These are phyloP conservation scores for Cutaneotrichosporon sp. DNA, from an alignment of 1,284 basidiomycete genomes.

Conservation along the genomic window DNA sequence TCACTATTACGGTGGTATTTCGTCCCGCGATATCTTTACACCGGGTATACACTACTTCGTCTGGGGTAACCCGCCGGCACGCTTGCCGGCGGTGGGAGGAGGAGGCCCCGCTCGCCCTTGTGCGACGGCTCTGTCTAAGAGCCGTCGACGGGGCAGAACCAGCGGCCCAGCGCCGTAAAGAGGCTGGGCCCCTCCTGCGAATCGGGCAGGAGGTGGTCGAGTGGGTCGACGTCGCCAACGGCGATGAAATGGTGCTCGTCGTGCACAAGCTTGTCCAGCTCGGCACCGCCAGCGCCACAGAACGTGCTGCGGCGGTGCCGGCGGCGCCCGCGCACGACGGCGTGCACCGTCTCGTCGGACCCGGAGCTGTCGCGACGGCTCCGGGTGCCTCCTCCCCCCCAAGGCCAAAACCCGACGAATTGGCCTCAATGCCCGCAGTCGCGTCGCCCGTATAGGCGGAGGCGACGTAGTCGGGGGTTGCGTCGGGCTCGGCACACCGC, in stretches of 20 bases:
- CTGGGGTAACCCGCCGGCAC: background rate
- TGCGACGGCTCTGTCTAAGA: background rate
- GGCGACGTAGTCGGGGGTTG: constrained; percentile 4
- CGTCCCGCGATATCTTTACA: background rate
- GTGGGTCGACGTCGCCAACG: constrained; percentile 13
- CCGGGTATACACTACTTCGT: background rate
- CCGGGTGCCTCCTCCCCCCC: constrained; percentile 21
- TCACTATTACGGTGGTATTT: background rate
- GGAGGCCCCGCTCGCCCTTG: constrained; percentile 1
- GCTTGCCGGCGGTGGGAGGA: constrained; percentile 5
- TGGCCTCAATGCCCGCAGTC: constrained; percentile 1
- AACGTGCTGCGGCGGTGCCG: constrained; percentile 8
- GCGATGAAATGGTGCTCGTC: background rate
- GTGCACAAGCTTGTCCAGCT: constrained; percentile 1
- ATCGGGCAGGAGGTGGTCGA: constrained; percentile 16
- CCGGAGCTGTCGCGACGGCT: constrained; percentile 8
- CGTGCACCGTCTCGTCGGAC: constrained; percentile 9
- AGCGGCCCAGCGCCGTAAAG: constrained; percentile 12
- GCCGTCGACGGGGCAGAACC: constrained; percentile 16
- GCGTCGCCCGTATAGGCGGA: constrained; percentile 12
- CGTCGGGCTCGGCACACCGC: background rate
- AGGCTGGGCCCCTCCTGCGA: constrained; percentile 7
- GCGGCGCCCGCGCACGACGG: constrained; percentile 6
- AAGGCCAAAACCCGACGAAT: constrained; percentile 19
- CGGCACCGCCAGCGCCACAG: background rate